phyloP scores from a whole-genome alignment of 805 yeast genomes.

The Yarrowia keelungensis region DNA sequence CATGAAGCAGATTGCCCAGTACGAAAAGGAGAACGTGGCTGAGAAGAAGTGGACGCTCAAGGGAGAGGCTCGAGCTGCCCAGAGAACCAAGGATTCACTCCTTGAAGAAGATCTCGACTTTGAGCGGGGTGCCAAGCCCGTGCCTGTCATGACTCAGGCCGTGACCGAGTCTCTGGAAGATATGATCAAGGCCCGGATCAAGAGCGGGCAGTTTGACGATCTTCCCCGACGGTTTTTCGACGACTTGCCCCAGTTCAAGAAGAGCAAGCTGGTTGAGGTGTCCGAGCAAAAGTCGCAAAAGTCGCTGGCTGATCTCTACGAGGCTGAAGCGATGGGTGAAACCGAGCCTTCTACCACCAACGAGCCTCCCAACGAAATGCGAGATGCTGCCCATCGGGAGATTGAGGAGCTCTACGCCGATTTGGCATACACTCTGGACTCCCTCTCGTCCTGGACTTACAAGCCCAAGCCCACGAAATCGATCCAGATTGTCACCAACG shows the following conservation, averaged over 20 bases:
- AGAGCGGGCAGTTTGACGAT: conserved; percentile 80
- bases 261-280: conserved; percentile 65
- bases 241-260: conserved; percentile 62
- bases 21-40: conserved; percentile 87
- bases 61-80: conserved; percentile 86
- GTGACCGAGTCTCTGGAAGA: conserved; percentile 88
- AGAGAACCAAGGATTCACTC: conserved; percentile 84
- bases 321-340: conserved; percentile 69
- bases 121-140: conserved; percentile 93
- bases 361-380: conserved; percentile 64
- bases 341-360: conserved; percentile 54
- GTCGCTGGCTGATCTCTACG: conserved; percentile 90
- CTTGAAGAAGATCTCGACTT: conserved; percentile 79
- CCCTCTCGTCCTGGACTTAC: conserved; percentile 92
- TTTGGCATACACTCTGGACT: conserved; percentile 77
- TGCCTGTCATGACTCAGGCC: conserved; percentile 91
- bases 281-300: conserved; percentile 84
- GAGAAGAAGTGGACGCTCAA: conserved; percentile 93
- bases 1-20: conserved; percentile 74
- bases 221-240: conserved; percentile 70
- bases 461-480: conserved; percentile 87
- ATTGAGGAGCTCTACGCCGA: conserved; percentile 67
- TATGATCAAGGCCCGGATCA: conserved; percentile 81
- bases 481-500: conserved; percentile 80
- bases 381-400: conserved; percentile 78